Evolutionary conservation across 345 rosid species (phyloP).

Genomic region (Nephelium lappaceum): DNA sequence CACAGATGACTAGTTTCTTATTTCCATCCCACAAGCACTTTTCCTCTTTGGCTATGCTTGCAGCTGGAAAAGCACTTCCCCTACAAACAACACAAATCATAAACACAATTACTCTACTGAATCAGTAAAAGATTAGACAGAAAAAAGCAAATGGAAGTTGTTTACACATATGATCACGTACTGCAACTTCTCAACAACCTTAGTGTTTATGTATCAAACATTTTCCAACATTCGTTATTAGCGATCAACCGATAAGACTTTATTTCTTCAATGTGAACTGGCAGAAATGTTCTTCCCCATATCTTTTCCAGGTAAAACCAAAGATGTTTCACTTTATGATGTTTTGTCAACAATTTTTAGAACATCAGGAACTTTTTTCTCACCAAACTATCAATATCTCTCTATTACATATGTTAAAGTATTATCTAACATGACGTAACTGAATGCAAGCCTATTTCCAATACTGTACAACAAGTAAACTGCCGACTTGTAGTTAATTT

Average conservation of each 20-base stretch:
- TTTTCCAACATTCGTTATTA: neutral
- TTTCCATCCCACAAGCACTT: slow-evolving; percentile 67
- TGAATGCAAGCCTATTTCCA: neutral
- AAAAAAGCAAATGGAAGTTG: neutral
- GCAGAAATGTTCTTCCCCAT: neutral
- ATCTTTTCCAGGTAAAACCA: neutral
- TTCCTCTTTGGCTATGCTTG: slow-evolving; percentile 66
- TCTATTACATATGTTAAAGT: neutral
- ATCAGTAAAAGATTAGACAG: neutral
- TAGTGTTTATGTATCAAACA: neutral
- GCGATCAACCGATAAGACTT: neutral
- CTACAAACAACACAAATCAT: slow-evolving; percentile 28
- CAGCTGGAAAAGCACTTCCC: slow-evolving; percentile 94
- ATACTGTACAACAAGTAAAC: neutral
- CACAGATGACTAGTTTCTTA: slow-evolving; percentile 68
- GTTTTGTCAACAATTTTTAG: too few relatives aligned
- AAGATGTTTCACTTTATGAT: neutral
- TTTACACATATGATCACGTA: neutral
- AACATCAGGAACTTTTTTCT: neutral
- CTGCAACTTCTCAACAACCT: neutral
- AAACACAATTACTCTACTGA: neutral
- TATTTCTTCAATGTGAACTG: neutral
- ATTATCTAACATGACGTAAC: too few relatives aligned
- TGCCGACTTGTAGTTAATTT: neutral
- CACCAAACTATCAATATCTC: too few relatives aligned